A percentile compares a stretch with the other conserved stretches of the same genome.
These are phyloP conservation scores for Begonia loranthoides DNA, from an alignment of 306 rosid genomes.

Conservation along the genomic window DNA sequence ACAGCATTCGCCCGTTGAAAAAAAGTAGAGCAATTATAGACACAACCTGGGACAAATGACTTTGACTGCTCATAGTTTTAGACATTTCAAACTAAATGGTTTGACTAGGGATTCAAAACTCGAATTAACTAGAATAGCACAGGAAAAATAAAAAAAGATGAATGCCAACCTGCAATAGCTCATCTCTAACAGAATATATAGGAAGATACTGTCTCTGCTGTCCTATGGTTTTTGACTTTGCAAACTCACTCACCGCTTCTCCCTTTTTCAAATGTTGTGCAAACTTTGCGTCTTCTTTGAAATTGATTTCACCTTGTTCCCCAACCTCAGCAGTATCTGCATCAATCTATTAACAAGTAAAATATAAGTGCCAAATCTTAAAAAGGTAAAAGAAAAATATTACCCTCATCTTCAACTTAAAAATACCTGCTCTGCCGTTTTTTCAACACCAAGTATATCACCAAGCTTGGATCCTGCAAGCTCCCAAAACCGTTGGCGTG, in stretches of 20 bases:
- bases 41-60: too few relatives aligned
- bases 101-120: too few relatives aligned
- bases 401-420: conserved; percentile 10
- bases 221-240: conserved; percentile 68
- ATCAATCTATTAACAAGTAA: conserved; percentile 49
- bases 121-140: too few relatives aligned
- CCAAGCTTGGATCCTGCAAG: conserved; percentile 99
- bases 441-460: conserved; percentile 87
- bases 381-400: conserved; percentile 14
- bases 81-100: too few relatives aligned
- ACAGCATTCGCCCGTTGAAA: too few relatives aligned
- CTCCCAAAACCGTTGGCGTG: conserved; percentile 99
- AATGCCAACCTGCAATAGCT: conserved; percentile 68
- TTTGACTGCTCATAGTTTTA: too few relatives aligned
- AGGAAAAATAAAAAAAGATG: too few relatives aligned
- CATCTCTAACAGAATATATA: conserved; percentile 87
- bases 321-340: conserved; percentile 93
- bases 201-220: conserved; percentile 97
- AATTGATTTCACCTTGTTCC: conserved; percentile 88
- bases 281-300: conserved; percentile 96
- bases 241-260: conserved; percentile 95
- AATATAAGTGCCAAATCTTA: conserved; percentile 4
- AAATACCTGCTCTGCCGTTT: conserved; percentile 85
- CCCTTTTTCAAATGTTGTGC: conserved; percentile 89
- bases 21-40: too few relatives aligned